phyloP scores from a whole-genome alignment of 73 alveolate genomes.

The Symbiodinium natans region DNA sequence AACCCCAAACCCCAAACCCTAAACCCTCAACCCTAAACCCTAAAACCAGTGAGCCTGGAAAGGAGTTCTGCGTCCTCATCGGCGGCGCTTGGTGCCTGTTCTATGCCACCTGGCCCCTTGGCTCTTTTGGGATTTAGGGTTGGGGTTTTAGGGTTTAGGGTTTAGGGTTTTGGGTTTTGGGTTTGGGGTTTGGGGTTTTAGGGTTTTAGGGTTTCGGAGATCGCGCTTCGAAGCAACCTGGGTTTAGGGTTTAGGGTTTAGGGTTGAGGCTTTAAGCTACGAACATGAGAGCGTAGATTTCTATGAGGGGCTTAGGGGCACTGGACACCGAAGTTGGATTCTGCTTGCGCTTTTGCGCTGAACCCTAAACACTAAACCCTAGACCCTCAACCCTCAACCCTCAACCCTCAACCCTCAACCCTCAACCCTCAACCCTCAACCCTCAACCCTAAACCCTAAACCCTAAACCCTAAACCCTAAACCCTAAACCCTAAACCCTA shows the following conservation, averaged over 20 bases:
- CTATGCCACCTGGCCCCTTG: neutral
- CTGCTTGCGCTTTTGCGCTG: no score
- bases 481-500: no score
- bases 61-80: neutral
- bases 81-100: neutral
- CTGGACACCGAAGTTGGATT: no score
- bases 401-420: no score
- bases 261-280: neutral
- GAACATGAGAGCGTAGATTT: no score
- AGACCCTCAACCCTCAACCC: no score
- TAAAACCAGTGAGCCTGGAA: no score
- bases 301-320: no score
- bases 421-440: no score
- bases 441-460: neutral
- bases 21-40: no score
- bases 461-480: neutral
- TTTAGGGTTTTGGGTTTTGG: neutral
- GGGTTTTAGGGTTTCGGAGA: neutral
- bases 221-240: neutral
- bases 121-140: neutral
- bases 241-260: neutral
- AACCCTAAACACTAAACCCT: no score
- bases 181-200: neutral
- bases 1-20: no score
- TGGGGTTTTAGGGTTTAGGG: neutral